Evolutionary conservation across 2,329 filamentous ascomycete species (phyloP), one percentile per base, ranked within the genome.

Genomic region (Periconia sp.): DNA sequence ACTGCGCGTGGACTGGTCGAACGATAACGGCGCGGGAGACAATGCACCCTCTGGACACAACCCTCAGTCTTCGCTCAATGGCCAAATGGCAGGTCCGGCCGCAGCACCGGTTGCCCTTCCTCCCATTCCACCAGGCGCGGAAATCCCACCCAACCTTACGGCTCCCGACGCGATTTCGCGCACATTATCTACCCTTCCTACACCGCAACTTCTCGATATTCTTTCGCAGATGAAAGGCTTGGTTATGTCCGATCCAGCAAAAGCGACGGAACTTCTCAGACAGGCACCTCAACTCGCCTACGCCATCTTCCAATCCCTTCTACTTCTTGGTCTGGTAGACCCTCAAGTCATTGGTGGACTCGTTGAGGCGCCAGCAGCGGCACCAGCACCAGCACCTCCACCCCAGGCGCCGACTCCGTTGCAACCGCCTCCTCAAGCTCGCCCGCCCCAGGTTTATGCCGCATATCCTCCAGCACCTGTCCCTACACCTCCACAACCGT

Each of bases 201-300:
- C 92, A 0, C 84, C 90, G 7, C 92, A 97, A 73, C 85, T 99
- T 2, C 89, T 97, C 63, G 93, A 97, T 62, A 92, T 97, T 53
- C 85, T 99, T 55, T 86, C 88, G 9, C 92, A 97, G 73, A 95
- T 97, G 90, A 97, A 97, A 76, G 85, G 87, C 2, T 81, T 97
- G 13, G 91, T 91, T n/a, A 85, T 86, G 47, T 85, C 82, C 20
- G 92, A 97, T 64, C 92, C 93, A 2, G 82, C 83, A 18, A 89
- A 91, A 69, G 92, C 92, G 3, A 92, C 88, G 0, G 91, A 96
- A 68, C 85, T 97, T 41, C 84, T 99, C 41, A 83, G 88, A 57
- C 89, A 93, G 77, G 92, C 92, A 1, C 94, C 94, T 0, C 94
- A 99, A 76, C 85, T 99, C 43, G 86, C 91, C 5, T 97, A 96